Conservation (phyloP, 306 rosid genomes). For the Sicyos baderoa region DNA sequence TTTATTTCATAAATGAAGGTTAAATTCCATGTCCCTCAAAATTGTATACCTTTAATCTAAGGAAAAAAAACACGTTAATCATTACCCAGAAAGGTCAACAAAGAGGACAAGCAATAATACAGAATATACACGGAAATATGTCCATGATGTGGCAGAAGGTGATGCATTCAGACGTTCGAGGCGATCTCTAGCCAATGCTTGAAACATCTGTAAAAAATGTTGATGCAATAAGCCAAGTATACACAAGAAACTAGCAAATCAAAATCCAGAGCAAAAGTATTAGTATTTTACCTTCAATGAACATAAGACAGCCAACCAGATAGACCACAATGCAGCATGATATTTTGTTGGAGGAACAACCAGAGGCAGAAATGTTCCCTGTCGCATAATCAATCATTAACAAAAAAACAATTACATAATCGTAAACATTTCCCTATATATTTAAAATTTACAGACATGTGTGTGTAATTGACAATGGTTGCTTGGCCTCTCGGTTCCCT, state of each 20-base stretch:
- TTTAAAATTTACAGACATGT: not conserved
- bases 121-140: conserved; percentile 86
- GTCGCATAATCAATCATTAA: conserved; percentile 17
- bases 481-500: not conserved
- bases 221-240: conserved; percentile 16
- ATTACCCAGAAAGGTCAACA: conserved; percentile 76
- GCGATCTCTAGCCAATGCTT: conserved; percentile 95
- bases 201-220: conserved; percentile 73
- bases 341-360: conserved; percentile 78
- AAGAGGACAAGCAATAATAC: conserved; percentile 66
- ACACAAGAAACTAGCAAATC: not conserved
- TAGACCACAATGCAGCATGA: conserved; percentile 80
- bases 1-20: not conserved
- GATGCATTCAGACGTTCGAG: conserved; percentile 91
- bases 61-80: conserved; percentile 9
- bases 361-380: conserved; percentile 87
- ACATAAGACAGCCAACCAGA: conserved; percentile 84
- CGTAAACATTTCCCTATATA: not conserved
- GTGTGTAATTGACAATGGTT: not conserved
- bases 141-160: conserved; percentile 85
- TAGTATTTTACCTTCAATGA: conserved; percentile 63
- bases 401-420: not conserved
- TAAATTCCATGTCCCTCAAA: not conserved
- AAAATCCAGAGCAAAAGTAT: not conserved
- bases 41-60: not conserved